These are phyloP conservation scores for Ceratocystis ficicola DNA, from an alignment of 2,329 filamentous ascomycete species.

Conservation along the genomic window DNA sequence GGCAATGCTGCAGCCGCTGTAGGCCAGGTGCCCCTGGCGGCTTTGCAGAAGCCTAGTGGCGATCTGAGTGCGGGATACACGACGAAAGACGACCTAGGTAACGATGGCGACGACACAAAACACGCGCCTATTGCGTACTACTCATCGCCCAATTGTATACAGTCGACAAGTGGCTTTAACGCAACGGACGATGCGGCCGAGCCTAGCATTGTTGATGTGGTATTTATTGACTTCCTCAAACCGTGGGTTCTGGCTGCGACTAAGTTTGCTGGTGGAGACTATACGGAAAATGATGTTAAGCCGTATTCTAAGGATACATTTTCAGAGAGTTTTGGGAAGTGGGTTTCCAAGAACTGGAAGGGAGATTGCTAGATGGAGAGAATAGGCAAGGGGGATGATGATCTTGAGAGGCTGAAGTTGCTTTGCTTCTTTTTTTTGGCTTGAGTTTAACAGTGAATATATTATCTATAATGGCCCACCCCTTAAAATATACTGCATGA, in stretches of 20 bases:
- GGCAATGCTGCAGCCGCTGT: background rate
- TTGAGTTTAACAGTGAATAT: background rate
- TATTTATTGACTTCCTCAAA: conserved; percentile 86
- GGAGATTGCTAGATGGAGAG: conserved; percentile 32
- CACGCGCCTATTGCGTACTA: conserved; percentile 67
- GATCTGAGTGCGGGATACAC: conserved; percentile 62
- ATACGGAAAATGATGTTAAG: conserved; percentile 37
- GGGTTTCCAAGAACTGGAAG: conserved; percentile 49
- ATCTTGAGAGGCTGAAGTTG: too few species aligned
- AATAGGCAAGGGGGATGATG: background rate
- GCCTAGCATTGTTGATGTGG: conserved; percentile 67
- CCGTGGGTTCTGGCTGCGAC: conserved; percentile 68
- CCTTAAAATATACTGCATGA: background rate
- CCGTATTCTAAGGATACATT: conserved; percentile 43
- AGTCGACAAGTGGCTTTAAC: conserved; percentile 54
- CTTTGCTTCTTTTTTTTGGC: too few species aligned
- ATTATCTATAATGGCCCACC: background rate
- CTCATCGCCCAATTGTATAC: conserved; percentile 70
- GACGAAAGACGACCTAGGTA: conserved; percentile 70
- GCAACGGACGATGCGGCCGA: conserved; percentile 31
- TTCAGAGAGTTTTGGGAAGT: conserved; percentile 43
- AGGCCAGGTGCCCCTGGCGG: conserved; percentile 12
- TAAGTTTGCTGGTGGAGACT: conserved; percentile 45
- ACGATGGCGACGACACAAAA: conserved; percentile 80
- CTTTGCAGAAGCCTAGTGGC: conserved; percentile 27